Evolutionary conservation across 371 early-diverging fungal species (phyloP), one percentile per base, ranked within the genome.

Genomic region (Pancytospora philotis): DNA sequence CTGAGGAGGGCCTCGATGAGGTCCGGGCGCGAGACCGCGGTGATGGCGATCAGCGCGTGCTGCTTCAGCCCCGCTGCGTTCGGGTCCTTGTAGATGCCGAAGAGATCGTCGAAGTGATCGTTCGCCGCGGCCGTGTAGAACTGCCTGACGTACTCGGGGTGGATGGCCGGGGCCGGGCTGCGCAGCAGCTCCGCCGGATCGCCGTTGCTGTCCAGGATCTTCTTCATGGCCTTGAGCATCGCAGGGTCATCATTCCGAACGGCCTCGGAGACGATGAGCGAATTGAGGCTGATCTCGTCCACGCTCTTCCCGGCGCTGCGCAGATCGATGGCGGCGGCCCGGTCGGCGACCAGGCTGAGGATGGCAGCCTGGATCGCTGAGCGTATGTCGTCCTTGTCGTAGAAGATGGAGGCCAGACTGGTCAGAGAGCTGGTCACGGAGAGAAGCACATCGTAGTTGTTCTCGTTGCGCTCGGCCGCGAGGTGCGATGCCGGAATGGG

Each of bases 61-160:
- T 62, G 32, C 50, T 60, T 62, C 6, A 49, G 30, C n/a, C 62
- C 62, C 28, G 62, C 50, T 16, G 25, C 13, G 22, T 8, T 50
- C 45, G 8, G 8, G 25, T 48, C 51, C 50, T 55, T n/a, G 27
- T 62, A 62, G 25, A 62, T 49, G 16, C 51, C n/a, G 3, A 10
- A 6, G 61, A 25, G 45, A 13, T 51, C 16, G 6, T 62, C 62
- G 51, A 62, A 62, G 16, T 50, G 22, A 13, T 62, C 35, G 51
- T 62, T 53, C 8, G 51, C 48, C 27, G 3, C 4, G 25, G 56
- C 25, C n/a, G 28, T 10, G 30, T 49, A 45, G 35, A 49, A 62
- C 16, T 4, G 6, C 27, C 30, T 62, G 10, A 3, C 13, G 32
- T 31, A 62, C 27, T 62, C 62, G 19, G 25, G 62, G 25, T 62